phyloP scores from a whole-genome alignment of 495 filamentous ascomycete species.

The Aspergillus biplanus region DNA sequence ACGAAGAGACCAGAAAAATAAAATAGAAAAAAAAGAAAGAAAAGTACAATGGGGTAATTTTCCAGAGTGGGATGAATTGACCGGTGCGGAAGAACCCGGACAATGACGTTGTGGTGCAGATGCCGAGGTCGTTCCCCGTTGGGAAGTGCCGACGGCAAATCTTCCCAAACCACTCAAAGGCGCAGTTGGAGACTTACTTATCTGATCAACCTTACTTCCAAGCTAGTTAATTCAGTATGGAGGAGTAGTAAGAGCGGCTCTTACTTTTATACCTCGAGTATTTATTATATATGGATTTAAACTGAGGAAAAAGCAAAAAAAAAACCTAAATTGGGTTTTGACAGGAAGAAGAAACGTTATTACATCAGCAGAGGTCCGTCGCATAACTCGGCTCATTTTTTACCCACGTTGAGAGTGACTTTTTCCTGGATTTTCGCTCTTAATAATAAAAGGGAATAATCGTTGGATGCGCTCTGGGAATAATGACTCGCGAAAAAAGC shows the following conservation, averaged over 20 bases:
- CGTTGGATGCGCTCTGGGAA: too few species aligned
- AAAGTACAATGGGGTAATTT: background rate
- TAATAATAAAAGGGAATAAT: background rate
- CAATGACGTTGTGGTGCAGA: conserved; percentile 18
- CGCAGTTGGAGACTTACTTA: too few species aligned
- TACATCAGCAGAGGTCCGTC: background rate
- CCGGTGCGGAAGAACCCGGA: conserved; percentile 5
- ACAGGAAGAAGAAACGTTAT: background rate
- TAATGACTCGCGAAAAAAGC: too few species aligned
- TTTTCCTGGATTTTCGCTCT: background rate
- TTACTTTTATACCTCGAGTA: background rate
- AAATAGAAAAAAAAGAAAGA: background rate
- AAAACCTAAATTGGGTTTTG: background rate
- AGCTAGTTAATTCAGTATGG: too few species aligned
- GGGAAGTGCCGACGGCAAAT: conserved; percentile 17
- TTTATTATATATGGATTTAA: background rate
- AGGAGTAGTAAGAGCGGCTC: background rate
- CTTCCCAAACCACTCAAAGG: background rate
- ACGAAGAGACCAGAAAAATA: too few species aligned
- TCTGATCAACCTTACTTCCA: too few species aligned
- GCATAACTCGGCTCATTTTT: conserved; percentile 8
- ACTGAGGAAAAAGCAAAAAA: background rate
- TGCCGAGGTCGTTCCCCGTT: conserved; percentile 18
- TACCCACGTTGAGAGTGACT: background rate
- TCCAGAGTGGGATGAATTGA: conserved; percentile 7